Conservation (phyloP, 108 stramenopile species). For the Cylindrotheca closterium region DNA sequence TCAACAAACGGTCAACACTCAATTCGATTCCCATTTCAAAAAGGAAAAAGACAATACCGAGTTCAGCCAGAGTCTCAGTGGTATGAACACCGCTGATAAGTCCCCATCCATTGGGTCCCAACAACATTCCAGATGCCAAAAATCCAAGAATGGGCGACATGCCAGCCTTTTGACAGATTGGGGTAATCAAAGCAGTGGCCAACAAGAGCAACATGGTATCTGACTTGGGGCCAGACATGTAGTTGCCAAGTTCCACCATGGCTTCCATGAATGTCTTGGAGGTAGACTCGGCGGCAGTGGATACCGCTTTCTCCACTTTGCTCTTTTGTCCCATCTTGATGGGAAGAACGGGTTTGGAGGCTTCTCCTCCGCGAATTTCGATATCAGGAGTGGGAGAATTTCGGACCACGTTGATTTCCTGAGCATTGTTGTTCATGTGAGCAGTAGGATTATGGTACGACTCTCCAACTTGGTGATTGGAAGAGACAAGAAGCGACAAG, state of each 20-base stretch:
- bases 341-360: not conserved
- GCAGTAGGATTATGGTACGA: constrained; percentile 1
- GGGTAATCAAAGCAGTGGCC: constrained; percentile 89
- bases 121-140: constrained; percentile 82
- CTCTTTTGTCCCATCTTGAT: constrained; percentile 3
- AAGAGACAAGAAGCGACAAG: constrained; percentile 24
- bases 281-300: constrained; percentile 23
- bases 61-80: constrained; percentile 83
- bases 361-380: not conserved
- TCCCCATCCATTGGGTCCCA: constrained; percentile 90
- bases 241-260: constrained; percentile 47
- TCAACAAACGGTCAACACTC: constrained; percentile 75
- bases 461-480: constrained; percentile 9
- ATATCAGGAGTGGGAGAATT: not conserved
- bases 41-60: constrained; percentile 96
- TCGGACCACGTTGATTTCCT: constrained; percentile 23
- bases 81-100: constrained; percentile 81
- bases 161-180: constrained; percentile 81
- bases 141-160: constrained; percentile 94
- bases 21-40: constrained; percentile 98
- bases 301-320: constrained; percentile 26
- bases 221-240: constrained; percentile 85
- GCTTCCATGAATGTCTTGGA: constrained; percentile 65
- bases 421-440: no score
- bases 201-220: constrained; percentile 86